Evolutionary conservation across 1,139 yeast species (phyloP), one percentile per base, ranked within the genome.

Genomic region (Diutina mesorugosa): DNA sequence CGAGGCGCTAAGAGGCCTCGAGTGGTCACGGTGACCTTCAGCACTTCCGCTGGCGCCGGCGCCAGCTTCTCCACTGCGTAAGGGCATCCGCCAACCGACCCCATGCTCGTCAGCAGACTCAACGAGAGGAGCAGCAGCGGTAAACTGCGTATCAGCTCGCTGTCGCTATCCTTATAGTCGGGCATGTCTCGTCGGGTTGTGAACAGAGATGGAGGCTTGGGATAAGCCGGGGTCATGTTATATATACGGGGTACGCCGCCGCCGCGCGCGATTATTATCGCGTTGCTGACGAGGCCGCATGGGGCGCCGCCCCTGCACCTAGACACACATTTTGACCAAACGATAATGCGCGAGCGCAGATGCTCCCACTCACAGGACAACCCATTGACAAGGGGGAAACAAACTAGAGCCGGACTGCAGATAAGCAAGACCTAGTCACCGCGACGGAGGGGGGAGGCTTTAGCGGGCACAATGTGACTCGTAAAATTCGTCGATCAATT

Each of bases 31-130:
- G 30, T 30, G n/a, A 50, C 26, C 28, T 29, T 50, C 45, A 32
- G 45, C 53, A 50, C 53, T 9, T 6, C 10, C 12, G 53, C 53
- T 12, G 53, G 53, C n/a, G 53, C 53, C 26, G 53, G 53, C 32
- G 21, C 41, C 53, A 50, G 53, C 16, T 50, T 50, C 8, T 50
- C 53, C 32, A 50, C 32, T 7, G n/a, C 26, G 21, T 29, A 16
- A 6, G 45, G 45, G 45, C n/a, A 50, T 29, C 32, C 53, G 32
- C 14, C 14, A 45, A 50, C 45, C 53, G 32, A 38, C 28, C 29
- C 45, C 45, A 18, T 10, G 26, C 32, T 38, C 28, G 45, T 12
- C 29, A 10, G 29, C 53, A 50, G 53, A 21, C 6, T 7, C 45
- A 50, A 9, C 45, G 32, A 38, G 26, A 45, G 47, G 16, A 16